Base-by-base conservation (phyloP, 495 filamentous ascomycete species). In the Lophium mytilinum region DNA sequence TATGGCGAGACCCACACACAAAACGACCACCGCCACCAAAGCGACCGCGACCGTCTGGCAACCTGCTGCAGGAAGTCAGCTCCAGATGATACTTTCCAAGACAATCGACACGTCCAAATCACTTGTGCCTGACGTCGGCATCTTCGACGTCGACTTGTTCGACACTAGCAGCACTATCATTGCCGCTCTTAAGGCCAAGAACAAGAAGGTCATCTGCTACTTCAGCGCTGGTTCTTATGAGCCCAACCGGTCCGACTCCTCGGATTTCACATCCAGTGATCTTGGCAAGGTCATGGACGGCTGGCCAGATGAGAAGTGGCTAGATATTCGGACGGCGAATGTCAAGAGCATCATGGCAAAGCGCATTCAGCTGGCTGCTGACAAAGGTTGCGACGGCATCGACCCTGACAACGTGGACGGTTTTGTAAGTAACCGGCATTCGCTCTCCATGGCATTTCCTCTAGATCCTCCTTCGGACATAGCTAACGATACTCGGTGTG, bases 381-480 rank as follows among this genome's bases (percentile, higher is more conserved):
- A 65, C 1, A 86, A 85, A 67, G 82, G 83, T 17, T 89, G 86
- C 58, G 83, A 86, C 54, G 86, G 80, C 3, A 78, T 89, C 5
- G 85, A 89, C 60, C 83, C 85, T 1, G 86, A 89, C 60, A 89
- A 89, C 60, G 75, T 88, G 9, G 86, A 88, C 58, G 86, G 76
- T 1, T 87, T 84, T 56, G 73, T 69, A 60, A 15, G 65, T 59
- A 53, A 73, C 12, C 19, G 33, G 21, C 21, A 6, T 30, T 34
- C 15, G 1, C 34, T 15, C 18, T 37, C 39, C 12, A 30, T 36
- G 1, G 1, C 14, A 10, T 18, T 15, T 11, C 14, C 15, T 30
- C 24, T 6, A 30, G 6, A 2, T 30, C 24, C 24, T 30, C 24
- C 6, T 30, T 2, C 24, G 24, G 6, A 30, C 24, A 30, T 30